Conservation (phyloP, 805 yeast genomes). For the Barnettozyma botsteinii region DNA sequence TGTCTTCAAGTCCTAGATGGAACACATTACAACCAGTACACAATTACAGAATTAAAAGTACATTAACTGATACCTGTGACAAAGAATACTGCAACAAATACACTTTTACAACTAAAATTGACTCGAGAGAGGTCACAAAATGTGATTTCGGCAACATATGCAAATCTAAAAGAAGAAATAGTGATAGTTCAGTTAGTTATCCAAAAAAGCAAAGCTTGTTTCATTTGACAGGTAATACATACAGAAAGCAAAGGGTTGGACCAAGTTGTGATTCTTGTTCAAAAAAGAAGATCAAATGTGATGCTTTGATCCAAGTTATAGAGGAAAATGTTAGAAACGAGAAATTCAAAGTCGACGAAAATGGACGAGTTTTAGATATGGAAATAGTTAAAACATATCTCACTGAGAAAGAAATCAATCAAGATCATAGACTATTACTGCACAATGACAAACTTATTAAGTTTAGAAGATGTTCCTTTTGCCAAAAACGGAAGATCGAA, state of each 20-base stretch:
- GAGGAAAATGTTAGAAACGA: background rate
- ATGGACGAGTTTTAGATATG: slow-evolving; percentile 1
- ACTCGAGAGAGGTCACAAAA: background rate
- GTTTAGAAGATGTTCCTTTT: slow-evolving; percentile 8
- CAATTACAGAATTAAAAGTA: background rate
- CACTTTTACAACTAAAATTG: background rate
- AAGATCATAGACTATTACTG: background rate
- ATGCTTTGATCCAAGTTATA: slow-evolving; percentile 5
- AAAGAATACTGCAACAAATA: background rate
- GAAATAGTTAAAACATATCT: background rate
- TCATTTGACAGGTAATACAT: slow-evolving; percentile 6
- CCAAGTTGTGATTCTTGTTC: slow-evolving; percentile 10
- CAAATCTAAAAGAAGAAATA: background rate
- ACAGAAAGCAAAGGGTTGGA: slow-evolving; percentile 9
- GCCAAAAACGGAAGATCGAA: slow-evolving; percentile 3
- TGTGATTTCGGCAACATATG: no score
- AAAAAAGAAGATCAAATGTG: slow-evolving; percentile 9
- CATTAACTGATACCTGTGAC: background rate
- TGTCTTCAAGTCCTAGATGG: background rate
- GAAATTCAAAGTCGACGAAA: background rate
- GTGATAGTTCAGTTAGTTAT: background rate
- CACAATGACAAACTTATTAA: slow-evolving; percentile 5
- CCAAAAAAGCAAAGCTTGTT: slow-evolving; percentile 30
- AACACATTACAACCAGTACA: background rate
- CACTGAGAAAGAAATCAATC: background rate